Evolutionary conservation across 2,329 filamentous ascomycete species (phyloP).

Genomic region (Aschersonia sp.): DNA sequence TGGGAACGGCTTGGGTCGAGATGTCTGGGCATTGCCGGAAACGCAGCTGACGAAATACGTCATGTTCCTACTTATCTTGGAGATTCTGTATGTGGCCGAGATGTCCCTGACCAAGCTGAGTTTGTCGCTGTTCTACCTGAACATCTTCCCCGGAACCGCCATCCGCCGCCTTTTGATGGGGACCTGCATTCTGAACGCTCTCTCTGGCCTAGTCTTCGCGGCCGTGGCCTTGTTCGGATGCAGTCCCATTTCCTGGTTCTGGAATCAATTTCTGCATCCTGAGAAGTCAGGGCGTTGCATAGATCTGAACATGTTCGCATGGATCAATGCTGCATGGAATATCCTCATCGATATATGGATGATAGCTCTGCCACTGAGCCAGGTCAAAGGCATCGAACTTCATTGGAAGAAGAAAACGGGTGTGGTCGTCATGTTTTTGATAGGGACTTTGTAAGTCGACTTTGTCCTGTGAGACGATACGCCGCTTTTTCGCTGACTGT

Average conservation of each 20-base stretch:
- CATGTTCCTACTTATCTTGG: slow-evolving; percentile 17
- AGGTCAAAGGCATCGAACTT: slow-evolving; percentile 1
- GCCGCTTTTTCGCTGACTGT: not conserved
- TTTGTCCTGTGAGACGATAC: not conserved
- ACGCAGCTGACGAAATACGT: slow-evolving; percentile 11
- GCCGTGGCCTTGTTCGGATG: slow-evolving; percentile 22
- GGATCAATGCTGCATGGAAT: slow-evolving; percentile 1
- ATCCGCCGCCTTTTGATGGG: slow-evolving; percentile 17
- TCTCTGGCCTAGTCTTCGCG: slow-evolving; percentile 16
- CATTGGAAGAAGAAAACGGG: slow-evolving; percentile 4
- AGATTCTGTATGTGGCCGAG: slow-evolving; percentile 15
- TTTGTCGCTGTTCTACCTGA: slow-evolving; percentile 25
- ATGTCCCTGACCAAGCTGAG: slow-evolving; percentile 24
- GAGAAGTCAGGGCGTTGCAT: slow-evolving; percentile 1
- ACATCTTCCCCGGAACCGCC: slow-evolving; percentile 20
- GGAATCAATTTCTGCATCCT: slow-evolving; percentile 24
- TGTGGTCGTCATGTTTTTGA: slow-evolving; percentile 3
- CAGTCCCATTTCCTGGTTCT: slow-evolving; percentile 22
- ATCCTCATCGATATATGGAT: slow-evolving; percentile 4
- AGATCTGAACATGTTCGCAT: slow-evolving; percentile 4
- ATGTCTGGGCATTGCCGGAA: slow-evolving; percentile 17
- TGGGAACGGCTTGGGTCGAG: slow-evolving; percentile 15
- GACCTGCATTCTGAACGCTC: slow-evolving; percentile 15
- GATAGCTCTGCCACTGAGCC: slow-evolving; percentile 4
- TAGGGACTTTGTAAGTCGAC: slow-evolving; percentile 4